phyloP scores from a whole-genome alignment of 2,329 filamentous ascomycete species.

The Fusarium sp. region DNA sequence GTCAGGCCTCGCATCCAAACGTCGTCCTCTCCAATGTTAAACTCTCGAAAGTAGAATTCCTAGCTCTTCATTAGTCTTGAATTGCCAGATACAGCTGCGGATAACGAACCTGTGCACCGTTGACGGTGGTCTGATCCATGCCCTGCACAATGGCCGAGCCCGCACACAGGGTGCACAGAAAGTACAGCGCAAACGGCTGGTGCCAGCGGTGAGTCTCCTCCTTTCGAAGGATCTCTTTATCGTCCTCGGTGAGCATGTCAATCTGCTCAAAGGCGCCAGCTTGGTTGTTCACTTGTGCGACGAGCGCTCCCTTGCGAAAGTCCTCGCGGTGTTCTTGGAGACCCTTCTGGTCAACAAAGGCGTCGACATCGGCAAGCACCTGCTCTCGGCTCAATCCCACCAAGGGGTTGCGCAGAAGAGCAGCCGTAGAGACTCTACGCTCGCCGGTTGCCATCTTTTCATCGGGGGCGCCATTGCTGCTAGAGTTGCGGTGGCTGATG shows the following conservation, averaged over 20 bases:
- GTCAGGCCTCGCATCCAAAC: conserved; percentile 68
- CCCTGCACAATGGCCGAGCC: conserved; percentile 74
- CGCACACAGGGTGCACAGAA: conserved; percentile 54
- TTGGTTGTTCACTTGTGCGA: conserved; percentile 63
- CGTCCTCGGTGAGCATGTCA: conserved; percentile 46
- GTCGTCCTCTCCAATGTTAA: conserved; percentile 56
- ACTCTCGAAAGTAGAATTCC: conserved; percentile 55
- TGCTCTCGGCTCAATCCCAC: conserved; percentile 49
- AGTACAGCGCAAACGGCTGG: conserved; percentile 54
- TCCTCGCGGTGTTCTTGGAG: conserved; percentile 56
- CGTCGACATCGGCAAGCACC: conserved; percentile 54
- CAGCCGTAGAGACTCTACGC: conserved; percentile 42
- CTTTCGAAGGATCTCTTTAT: conserved; percentile 48
- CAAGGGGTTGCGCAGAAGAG: conserved; percentile 52
- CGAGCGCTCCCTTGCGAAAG: conserved; percentile 67
- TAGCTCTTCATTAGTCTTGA: conserved; percentile 15
- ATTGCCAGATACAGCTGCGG: conserved; percentile 45
- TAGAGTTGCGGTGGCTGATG: conserved; percentile 31
- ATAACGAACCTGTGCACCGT: conserved; percentile 71
- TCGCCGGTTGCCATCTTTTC: conserved; percentile 30
- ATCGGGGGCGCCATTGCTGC: conserved; percentile 42
- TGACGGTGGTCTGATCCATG: conserved; percentile 77
- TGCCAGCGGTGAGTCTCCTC: conserved; percentile 53
- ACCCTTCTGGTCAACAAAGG: conserved; percentile 55
- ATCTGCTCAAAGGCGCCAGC: conserved; percentile 50